Percentiles rank a stretch among this genome's conserved stretches.
Conservation (phyloP, 192 early-diverging fungal species). For the Coemansia sp. region DNA sequence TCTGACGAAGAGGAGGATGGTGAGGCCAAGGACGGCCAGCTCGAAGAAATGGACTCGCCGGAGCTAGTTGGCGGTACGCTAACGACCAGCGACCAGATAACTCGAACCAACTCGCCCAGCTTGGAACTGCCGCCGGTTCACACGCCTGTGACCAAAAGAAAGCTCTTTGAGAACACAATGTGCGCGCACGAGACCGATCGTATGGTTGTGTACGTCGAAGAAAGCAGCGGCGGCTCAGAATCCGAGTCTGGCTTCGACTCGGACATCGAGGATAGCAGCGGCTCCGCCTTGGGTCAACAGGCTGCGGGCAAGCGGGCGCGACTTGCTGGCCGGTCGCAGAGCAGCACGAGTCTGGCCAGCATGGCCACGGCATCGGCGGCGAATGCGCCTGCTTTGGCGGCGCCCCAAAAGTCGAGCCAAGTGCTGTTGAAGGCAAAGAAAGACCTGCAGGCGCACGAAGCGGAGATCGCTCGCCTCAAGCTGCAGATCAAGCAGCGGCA, state of each 20-base stretch:
- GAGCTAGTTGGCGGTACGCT: not conserved
- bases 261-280: constrained; percentile 3
- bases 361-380: not conserved
- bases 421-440: constrained; percentile 21
- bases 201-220: constrained; percentile 26
- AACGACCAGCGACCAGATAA: not conserved
- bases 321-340: not conserved
- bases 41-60: not conserved
- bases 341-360: not conserved
- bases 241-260: constrained; percentile 9
- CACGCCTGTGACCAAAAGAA: not conserved
- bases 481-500: constrained; percentile 36
- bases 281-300: not conserved
- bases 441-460: constrained; percentile 23
- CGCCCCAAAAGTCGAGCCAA: not conserved
- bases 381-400: too few relatives aligned
- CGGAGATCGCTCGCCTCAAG: constrained; percentile 35
- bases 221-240: constrained; percentile 9
- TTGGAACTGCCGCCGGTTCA: not conserved
- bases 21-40: not conserved
- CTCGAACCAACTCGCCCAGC: not conserved
- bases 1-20: not conserved
- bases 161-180: constrained; percentile 4
- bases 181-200: constrained; percentile 15
- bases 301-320: not conserved